Base-by-base conservation (phyloP, 306 rosid genomes). In the Prunus padus region DNA sequence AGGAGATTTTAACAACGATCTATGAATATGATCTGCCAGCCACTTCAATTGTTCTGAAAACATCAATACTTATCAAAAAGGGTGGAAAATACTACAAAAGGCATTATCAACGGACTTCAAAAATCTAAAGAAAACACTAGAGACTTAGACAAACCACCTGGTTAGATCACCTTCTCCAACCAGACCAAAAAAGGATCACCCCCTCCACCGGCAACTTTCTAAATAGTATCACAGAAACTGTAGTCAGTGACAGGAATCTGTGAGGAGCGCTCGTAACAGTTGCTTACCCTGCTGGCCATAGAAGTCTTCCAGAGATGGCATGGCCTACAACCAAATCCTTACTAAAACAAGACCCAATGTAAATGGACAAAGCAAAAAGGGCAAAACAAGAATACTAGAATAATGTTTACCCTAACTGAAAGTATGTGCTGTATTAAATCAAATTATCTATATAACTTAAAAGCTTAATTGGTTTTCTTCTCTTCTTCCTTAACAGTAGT, bases 381-480 rank as follows among this genome's bases (percentile, higher is more conserved):
- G 74, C 76, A 79, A 23, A 28, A 67, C 82, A 63, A 80, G 76
- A 42, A 75, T 68, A 14, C 8, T 33, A 22, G 57, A 74, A 67
- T 23, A 18, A 40, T 40, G 60, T 20, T 71, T 42, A 45, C 62
- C 82, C 76, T 85, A 65, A 28, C 46, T 68, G 66, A 78, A 70
- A 70, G 72, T 23, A 28, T 28, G 71, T 49, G 71, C 79, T 74
- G 82, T 76, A 83, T 67, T 74, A 61, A 50, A 26, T 25, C 51
- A 22, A 60, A 52, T 22, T 37, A 60, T 73, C 76, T 74, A 44
- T 70, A 61, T 56, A 82, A 69, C 85, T 79, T 81, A 77, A 57
- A 8, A 77, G 76, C 77, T 89, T 82, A 94, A 50, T 94, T 94
- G 72, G 98, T 94, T 82, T 94, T 94, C 96, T 94, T 94, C 80